Evolutionary conservation across 2,329 filamentous ascomycete species (phyloP), one percentile per base, ranked within the genome.

Genomic region (Cladosporium oxysporum): DNA sequence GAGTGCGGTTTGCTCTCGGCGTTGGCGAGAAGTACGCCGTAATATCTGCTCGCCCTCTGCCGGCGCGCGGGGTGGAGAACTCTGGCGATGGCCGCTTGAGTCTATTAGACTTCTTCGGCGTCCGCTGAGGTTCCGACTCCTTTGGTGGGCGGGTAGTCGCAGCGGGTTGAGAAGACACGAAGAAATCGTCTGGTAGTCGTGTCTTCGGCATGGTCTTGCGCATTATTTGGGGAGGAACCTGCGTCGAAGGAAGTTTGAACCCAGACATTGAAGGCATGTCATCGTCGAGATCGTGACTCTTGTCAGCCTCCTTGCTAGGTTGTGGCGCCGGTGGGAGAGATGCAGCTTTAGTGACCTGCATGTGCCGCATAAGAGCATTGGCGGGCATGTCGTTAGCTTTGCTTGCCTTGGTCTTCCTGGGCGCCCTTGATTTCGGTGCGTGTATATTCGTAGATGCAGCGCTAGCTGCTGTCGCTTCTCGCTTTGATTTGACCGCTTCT

Each of bases 81-180:
- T 72, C 72, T 14, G 69, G 68, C 18, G 74, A 72, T 14, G 66
- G 71, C 21, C 71, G 69, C 67, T 74, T 76, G 61, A 71, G 73
- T 33, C 35, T 47, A 18, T 57, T 63, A 41, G 33, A 18, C 49
- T 68, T 70, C 29, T 63, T 67, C 4, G 73, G 73, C 44, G 73
- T 76, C 18, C 35, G 66, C 37, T 58, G 55, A 21, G 14, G 8
- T 21, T 35, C 53, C 37, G 68, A 67, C 12, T 61, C 41, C 10
- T 66, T 60, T 29, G 41, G 53, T 28, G 14, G 21, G 52, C 31
- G 66, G 21, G 26, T 65, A 61, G 12, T 28, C 6, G 33, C 29
- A 23, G 49, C 61, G 14, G 49, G 52, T 44, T 58, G 33, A 3
- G 55, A 58, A 7, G 55, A 58, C 23, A 33, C 10, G 21, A 23